Evolutionary conservation across 148 eudicot species (phyloP).

Genomic region (Cornus controversa): DNA sequence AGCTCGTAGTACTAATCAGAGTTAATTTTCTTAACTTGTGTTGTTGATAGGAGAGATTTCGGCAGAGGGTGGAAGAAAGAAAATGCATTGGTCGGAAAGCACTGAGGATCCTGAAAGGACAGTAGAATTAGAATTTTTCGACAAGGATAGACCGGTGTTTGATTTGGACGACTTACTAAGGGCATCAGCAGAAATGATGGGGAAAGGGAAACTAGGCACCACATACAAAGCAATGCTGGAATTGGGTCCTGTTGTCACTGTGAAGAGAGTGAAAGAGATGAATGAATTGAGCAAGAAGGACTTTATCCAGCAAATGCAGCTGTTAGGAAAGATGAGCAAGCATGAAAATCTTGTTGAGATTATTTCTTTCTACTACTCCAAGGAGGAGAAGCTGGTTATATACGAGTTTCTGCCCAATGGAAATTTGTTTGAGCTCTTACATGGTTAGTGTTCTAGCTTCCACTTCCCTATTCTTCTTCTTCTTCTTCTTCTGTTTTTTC

Average conservation of each 20-base stretch:
- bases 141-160: constrained; percentile 24
- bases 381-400: constrained; percentile 42
- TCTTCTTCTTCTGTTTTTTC: too few relatives aligned
- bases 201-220: constrained; percentile 46
- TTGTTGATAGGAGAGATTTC: constrained; percentile 12
- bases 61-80: constrained; percentile 15
- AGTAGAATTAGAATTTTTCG: constrained; percentile 29
- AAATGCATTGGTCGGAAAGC: constrained; percentile 22
- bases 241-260: constrained; percentile 32
- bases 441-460: constrained; percentile 36
- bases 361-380: constrained; percentile 32
- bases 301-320: constrained; percentile 38
- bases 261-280: constrained; percentile 41
- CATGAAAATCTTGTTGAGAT: constrained; percentile 42
- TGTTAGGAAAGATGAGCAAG: constrained; percentile 32
- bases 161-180: constrained; percentile 41
- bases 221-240: constrained; percentile 48
- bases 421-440: constrained; percentile 39
- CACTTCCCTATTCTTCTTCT: background rate
- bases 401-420: constrained; percentile 39
- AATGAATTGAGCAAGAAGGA: constrained; percentile 36
- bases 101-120: constrained; percentile 29
- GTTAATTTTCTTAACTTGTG: too few relatives aligned
- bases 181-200: constrained; percentile 44
- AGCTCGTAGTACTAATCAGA: too few relatives aligned